Evolutionary conservation across 202 grass and related monocot genomes (phyloP).

Genomic region (Zizania palustris): DNA sequence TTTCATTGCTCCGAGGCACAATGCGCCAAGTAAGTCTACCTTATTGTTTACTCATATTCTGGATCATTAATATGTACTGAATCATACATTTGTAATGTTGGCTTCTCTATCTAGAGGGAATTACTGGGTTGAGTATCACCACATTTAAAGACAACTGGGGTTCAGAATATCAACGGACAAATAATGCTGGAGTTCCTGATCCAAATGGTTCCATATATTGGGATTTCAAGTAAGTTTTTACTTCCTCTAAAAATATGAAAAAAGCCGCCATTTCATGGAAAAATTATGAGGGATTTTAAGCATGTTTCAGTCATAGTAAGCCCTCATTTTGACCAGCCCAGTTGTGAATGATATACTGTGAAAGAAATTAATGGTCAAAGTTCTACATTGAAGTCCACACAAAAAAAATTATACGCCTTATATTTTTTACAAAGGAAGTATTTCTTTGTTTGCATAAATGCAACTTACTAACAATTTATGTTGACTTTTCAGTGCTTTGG

Average conservation of each 20-base stretch:
- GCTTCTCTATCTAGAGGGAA: constrained; percentile 55
- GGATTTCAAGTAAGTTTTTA: constrained; percentile 92
- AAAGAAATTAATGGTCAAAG: too few relatives aligned
- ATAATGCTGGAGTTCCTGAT: constrained; percentile 95
- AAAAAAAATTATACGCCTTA: too few relatives aligned
- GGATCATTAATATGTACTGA: constrained; percentile 33
- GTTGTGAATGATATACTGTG: too few relatives aligned
- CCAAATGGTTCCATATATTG: constrained; percentile 89
- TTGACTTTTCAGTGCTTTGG: constrained; percentile 82
- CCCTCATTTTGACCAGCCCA: background rate
- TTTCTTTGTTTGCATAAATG: constrained; percentile 20
- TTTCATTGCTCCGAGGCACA: constrained; percentile 88
- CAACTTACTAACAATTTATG: constrained; percentile 34
- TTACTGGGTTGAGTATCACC: constrained; percentile 81
- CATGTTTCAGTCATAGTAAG: background rate
- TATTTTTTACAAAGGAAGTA: background rate
- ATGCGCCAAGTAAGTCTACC: constrained; percentile 73
- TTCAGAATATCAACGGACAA: constrained; percentile 88
- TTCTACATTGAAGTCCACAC: too few relatives aligned
- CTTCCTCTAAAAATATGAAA: constrained; percentile 11
- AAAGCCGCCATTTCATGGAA: constrained; percentile 10
- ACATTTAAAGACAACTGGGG: constrained; percentile 90
- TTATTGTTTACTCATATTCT: constrained; percentile 27
- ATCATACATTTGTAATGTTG: constrained; percentile 20
- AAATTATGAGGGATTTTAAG: constrained; percentile 20